These are phyloP conservation scores for Penicilliopsis zonata DNA, from an alignment of 495 filamentous ascomycete species.

Conservation along the genomic window DNA sequence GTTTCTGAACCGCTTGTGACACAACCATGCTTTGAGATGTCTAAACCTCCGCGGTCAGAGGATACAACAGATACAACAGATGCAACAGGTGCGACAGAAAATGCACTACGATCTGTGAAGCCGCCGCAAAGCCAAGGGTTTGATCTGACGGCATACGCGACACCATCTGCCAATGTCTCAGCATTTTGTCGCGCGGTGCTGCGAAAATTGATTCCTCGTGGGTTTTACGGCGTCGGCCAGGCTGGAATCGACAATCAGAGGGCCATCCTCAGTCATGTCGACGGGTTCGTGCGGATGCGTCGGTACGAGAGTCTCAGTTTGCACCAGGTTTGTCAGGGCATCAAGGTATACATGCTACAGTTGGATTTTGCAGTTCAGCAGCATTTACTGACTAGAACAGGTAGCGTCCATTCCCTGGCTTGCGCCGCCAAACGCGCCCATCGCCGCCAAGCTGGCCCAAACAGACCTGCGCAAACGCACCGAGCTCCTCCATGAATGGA, in stretches of 20 bases:
- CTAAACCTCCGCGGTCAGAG: too few relatives aligned
- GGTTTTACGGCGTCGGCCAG: constrained; percentile 56
- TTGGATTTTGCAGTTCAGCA: not conserved
- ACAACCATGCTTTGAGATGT: too few relatives aligned
- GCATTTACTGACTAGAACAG: constrained; percentile 21
- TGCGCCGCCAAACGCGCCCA: constrained; percentile 27
- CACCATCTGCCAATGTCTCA: constrained; percentile 57
- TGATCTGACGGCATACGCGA: constrained; percentile 58
- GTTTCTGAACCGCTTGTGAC: constrained; percentile 16
- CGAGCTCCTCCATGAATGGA: constrained; percentile 70
- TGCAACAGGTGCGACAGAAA: too few relatives aligned
- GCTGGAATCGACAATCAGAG: constrained; percentile 44
- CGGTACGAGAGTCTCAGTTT: constrained; percentile 73
- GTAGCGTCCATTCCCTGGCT: constrained; percentile 64
- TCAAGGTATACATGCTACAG: constrained; percentile 46
- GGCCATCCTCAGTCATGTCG: constrained; percentile 50
- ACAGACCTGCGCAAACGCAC: constrained; percentile 66
- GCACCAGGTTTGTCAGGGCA: constrained; percentile 60
- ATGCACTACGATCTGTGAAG: not conserved
- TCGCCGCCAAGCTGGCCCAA: constrained; percentile 43
- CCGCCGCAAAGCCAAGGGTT: constrained; percentile 9
- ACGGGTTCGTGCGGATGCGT: constrained; percentile 64
- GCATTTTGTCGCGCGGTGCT: constrained; percentile 79
- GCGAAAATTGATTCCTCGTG: constrained; percentile 58
- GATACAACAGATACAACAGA: not conserved